These are phyloP conservation scores for Arctostaphylos glauca DNA, from an alignment of 148 eudicot species.

Conservation along the genomic window DNA sequence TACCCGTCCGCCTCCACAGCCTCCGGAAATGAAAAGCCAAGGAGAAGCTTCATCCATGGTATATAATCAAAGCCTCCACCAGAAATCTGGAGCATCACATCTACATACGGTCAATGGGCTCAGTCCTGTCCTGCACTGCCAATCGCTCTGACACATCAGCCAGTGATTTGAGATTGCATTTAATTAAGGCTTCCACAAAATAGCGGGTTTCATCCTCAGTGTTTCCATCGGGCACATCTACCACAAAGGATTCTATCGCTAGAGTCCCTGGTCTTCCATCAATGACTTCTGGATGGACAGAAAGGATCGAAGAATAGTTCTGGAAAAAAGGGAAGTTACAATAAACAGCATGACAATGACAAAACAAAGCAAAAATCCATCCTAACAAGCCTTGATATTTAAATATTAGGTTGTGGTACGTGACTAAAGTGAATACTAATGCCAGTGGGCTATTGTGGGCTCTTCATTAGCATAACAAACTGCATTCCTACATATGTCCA, in stretches of 20 bases:
- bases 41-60: constrained; percentile 35
- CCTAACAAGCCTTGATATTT: neutral
- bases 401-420: too few species aligned
- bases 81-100: constrained; percentile 5
- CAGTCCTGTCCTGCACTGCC: constrained; percentile 41
- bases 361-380: neutral
- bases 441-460: neutral
- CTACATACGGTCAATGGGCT: constrained; percentile 36
- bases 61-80: constrained; percentile 5
- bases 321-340: constrained; percentile 22
- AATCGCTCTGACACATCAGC: constrained; percentile 45
- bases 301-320: constrained; percentile 46
- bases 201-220: constrained; percentile 49
- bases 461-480: neutral
- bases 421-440: neutral
- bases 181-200: constrained; percentile 48
- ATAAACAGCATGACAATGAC: neutral
- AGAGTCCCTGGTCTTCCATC: constrained; percentile 51
- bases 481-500: neutral
- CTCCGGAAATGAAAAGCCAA: constrained; percentile 11
- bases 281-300: constrained; percentile 44
- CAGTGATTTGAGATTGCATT: constrained; percentile 48
- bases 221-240: constrained; percentile 50
- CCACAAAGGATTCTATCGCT: constrained; percentile 50
- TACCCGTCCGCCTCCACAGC: constrained; percentile 23